These are phyloP conservation scores for Rugonectria rugulosa DNA, from an alignment of 2,329 filamentous ascomycete species.

Conservation along the genomic window DNA sequence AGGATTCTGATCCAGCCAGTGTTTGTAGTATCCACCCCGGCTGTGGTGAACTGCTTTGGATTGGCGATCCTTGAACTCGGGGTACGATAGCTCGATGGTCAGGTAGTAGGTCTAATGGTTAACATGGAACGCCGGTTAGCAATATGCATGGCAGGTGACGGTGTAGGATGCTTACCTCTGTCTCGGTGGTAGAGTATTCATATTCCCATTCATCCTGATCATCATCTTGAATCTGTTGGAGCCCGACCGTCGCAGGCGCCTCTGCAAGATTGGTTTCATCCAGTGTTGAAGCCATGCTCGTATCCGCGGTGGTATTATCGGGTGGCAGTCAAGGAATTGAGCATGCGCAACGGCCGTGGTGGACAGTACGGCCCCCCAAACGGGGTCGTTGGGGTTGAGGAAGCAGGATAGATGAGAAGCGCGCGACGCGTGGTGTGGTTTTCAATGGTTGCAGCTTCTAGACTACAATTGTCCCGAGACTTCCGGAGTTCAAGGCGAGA, in stretches of 20 bases:
- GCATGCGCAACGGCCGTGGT: not conserved
- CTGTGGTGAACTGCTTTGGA: slow-evolving; percentile 48
- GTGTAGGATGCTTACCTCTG: slow-evolving; percentile 54
- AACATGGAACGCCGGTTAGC: slow-evolving; percentile 14
- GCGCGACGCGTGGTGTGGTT: not conserved
- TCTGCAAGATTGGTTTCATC: slow-evolving; percentile 31
- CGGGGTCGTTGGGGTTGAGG: not conserved
- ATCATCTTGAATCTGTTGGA: slow-evolving; percentile 43
- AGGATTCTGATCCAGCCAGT: slow-evolving; percentile 46
- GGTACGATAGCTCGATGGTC: slow-evolving; percentile 68
- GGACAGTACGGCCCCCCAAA: not conserved
- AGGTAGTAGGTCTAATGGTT: slow-evolving; percentile 67
- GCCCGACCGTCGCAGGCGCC: slow-evolving; percentile 36
- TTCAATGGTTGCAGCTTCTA: not conserved
- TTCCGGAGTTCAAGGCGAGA: slow-evolving; percentile 2
- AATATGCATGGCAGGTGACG: not conserved
- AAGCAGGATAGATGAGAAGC: not conserved
- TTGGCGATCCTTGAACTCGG: slow-evolving; percentile 60
- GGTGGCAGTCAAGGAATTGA: not conserved
- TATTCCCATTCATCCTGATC: slow-evolving; percentile 72
- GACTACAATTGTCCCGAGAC: slow-evolving; percentile 1
- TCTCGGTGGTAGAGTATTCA: slow-evolving; percentile 70
- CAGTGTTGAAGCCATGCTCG: slow-evolving; percentile 24
- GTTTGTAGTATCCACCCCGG: slow-evolving; percentile 57
- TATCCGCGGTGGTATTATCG: not conserved